These are phyloP conservation scores for Scorias spongiosa DNA, from an alignment of 2,329 filamentous ascomycete genomes.

Conservation along the genomic window DNA sequence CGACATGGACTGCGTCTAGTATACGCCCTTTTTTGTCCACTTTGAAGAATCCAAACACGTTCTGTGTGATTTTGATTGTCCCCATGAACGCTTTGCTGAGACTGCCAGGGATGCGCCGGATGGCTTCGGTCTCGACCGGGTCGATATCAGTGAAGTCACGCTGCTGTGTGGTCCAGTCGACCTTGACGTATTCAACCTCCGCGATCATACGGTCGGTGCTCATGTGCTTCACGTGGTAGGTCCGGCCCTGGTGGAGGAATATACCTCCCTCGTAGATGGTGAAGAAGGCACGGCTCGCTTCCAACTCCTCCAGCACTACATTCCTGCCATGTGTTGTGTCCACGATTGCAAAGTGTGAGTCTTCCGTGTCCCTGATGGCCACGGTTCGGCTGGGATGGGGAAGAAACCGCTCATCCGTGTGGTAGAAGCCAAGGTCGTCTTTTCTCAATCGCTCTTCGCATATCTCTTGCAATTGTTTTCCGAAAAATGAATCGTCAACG, in stretches of 20 bases:
- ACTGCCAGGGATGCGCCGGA: slow-evolving; percentile 53
- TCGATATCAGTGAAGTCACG: slow-evolving; percentile 91
- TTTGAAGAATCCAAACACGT: slow-evolving; percentile 95
- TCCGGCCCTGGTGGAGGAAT: slow-evolving; percentile 89
- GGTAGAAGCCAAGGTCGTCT: slow-evolving; percentile 70
- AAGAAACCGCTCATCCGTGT: slow-evolving; percentile 77
- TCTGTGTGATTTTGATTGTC: slow-evolving; percentile 67
- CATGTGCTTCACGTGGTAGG: slow-evolving; percentile 84
- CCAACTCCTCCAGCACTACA: slow-evolving; percentile 82
- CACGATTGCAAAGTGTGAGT: slow-evolving; percentile 87
- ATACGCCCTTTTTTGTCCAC: slow-evolving; percentile 74
- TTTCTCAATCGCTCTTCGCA: slow-evolving; percentile 57
- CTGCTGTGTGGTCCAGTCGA: slow-evolving; percentile 90
- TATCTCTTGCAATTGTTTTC: slow-evolving; percentile 53
- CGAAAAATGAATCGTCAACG: slow-evolving; percentile 67
- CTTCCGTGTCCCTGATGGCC: slow-evolving; percentile 74
- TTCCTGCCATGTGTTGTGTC: slow-evolving; percentile 75
- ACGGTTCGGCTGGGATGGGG: slow-evolving; percentile 72
- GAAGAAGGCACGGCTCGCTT: slow-evolving; percentile 86
- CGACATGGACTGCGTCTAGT: slow-evolving; percentile 80
- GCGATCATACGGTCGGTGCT: slow-evolving; percentile 66
- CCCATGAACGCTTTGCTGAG: slow-evolving; percentile 68
- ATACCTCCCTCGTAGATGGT: slow-evolving; percentile 95
- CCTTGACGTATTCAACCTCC: slow-evolving; percentile 73
- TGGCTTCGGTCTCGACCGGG: slow-evolving; percentile 78